Conservation (phyloP, 192 early-diverging fungal species). For the Backusella psychrophila region DNA sequence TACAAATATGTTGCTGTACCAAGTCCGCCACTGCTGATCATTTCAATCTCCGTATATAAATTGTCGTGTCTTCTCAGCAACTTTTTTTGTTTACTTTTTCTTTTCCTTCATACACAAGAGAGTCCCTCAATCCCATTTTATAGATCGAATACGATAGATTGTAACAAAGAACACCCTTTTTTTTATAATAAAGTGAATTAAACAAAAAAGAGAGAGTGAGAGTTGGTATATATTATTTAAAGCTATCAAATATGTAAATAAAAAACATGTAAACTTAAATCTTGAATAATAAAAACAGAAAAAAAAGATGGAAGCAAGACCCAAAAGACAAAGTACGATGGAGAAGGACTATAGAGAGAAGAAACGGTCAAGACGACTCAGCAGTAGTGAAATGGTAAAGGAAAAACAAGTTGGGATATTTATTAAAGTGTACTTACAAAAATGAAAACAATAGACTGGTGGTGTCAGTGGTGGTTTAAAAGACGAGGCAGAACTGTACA, state of each 20-base stretch:
- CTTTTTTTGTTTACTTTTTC: background rate
- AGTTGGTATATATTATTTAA: background rate
- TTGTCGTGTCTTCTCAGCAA: no score
- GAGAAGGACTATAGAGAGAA: conserved; percentile 27
- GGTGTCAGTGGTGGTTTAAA: background rate
- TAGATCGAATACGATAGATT: background rate
- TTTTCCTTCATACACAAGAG: background rate
- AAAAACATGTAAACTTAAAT: background rate
- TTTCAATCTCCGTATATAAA: no score
- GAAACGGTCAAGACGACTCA: conserved; percentile 15
- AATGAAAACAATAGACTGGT: background rate
- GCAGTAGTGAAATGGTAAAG: conserved; percentile 3
- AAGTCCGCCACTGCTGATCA: no score
- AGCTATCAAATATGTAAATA: background rate
- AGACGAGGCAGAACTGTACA: background rate
- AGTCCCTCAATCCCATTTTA: background rate
- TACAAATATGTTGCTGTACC: no score
- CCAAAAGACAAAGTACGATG: conserved; percentile 20
- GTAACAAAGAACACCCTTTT: background rate
- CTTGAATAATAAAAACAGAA: background rate
- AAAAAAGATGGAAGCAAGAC: conserved; percentile 22
- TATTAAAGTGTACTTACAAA: no score
- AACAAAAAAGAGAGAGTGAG: background rate
- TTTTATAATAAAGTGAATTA: background rate
- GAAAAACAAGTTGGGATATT: no score